Evolutionary conservation across 768 basidiomycete genomes (phyloP).

Genomic region (Roridomyces roridus): DNA sequence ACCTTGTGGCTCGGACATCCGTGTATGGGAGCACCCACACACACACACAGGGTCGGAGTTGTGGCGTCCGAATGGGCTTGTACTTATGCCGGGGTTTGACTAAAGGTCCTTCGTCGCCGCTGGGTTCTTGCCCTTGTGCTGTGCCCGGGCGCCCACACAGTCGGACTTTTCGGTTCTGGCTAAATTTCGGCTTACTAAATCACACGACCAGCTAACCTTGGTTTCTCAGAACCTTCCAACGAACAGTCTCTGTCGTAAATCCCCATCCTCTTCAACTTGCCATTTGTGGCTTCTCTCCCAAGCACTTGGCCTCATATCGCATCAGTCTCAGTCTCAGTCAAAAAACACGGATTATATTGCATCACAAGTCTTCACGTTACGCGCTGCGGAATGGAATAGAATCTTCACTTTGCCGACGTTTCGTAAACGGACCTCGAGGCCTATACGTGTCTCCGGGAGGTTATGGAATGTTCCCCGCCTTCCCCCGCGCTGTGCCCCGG

Average conservation of each 20-base stretch:
- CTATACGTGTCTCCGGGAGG: slow-evolving; percentile 7
- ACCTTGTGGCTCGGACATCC: too few relatives aligned
- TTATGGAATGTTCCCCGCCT: slow-evolving; percentile 24
- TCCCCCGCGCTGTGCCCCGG: slow-evolving; percentile 2
- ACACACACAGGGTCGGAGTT: too few relatives aligned
- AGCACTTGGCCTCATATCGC: neutral
- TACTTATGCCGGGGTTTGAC: too few relatives aligned
- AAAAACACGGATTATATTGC: slow-evolving; percentile 1
- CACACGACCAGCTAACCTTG: neutral
- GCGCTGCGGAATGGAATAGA: slow-evolving; percentile 3
- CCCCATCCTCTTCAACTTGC: slow-evolving; percentile 8
- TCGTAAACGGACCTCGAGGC: slow-evolving; percentile 20
- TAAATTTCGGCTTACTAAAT: too few relatives aligned
- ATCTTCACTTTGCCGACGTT: slow-evolving; percentile 20
- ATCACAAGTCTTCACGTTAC: neutral
- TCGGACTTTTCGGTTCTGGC: neutral
- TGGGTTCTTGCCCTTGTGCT: slow-evolving; percentile 1
- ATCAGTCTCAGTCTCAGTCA: too few relatives aligned
- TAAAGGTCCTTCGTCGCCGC: too few relatives aligned
- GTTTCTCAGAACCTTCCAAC: slow-evolving; percentile 5
- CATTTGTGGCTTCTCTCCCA: slow-evolving; percentile 2
- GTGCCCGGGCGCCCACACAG: neutral
- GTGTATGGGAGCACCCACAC: too few relatives aligned
- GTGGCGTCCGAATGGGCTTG: too few relatives aligned
- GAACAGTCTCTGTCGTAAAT: slow-evolving; percentile 17